phyloP scores from a whole-genome alignment of 2,329 filamentous ascomycete genomes.

The Beauveria sp. region DNA sequence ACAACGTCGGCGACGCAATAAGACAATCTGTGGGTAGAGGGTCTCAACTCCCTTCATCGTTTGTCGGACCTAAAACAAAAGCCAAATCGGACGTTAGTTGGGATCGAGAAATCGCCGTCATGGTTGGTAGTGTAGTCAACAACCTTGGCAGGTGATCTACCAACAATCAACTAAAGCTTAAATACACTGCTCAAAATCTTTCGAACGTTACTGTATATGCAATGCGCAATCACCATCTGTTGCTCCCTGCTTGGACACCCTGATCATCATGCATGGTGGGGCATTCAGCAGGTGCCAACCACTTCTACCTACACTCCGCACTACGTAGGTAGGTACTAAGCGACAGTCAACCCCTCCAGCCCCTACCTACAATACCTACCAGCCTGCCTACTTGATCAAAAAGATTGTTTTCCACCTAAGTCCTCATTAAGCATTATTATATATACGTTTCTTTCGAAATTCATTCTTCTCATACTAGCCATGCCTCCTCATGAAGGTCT shows the following conservation, averaged over 20 bases:
- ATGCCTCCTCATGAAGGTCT: conserved; percentile 58
- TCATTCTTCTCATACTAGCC: conserved; percentile 13
- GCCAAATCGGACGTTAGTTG: conserved; percentile 48
- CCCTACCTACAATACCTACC: background rate
- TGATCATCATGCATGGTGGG: conserved; percentile 2
- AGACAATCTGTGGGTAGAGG: conserved; percentile 77
- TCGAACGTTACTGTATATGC: background rate
- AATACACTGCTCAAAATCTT: background rate
- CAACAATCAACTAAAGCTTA: background rate
- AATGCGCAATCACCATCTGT: background rate
- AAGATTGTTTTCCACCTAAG: background rate
- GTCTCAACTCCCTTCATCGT: conserved; percentile 55
- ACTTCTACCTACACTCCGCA: background rate
- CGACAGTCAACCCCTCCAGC: conserved; percentile 1
- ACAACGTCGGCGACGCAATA: conserved; percentile 67
- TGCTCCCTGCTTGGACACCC: background rate
- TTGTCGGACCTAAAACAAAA: conserved; percentile 36
- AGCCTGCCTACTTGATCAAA: background rate
- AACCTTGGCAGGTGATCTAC: conserved; percentile 35
- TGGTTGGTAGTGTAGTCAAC: conserved; percentile 76
- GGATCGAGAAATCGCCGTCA: conserved; percentile 90
- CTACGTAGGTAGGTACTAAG: background rate
- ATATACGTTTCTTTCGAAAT: background rate
- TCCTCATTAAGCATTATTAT: background rate
- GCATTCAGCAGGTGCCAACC: background rate